Percentiles rank a stretch among this genome's conserved stretches.
Evolutionary conservation across 306 rosid species (phyloP).

Genomic region (Astragalus membranaceus): DNA sequence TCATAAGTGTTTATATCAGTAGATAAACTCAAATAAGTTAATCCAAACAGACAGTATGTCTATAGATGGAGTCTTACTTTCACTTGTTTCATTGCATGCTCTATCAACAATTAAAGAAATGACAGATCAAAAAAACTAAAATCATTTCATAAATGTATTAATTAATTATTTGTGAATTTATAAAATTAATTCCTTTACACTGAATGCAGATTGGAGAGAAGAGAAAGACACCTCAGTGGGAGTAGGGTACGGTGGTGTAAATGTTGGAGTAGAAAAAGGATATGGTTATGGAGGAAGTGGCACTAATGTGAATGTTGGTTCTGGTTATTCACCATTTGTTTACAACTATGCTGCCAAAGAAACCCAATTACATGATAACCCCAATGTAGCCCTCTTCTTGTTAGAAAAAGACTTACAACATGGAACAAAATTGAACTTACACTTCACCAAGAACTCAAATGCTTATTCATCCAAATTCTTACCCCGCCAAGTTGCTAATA

Average conservation of each 20-base stretch:
- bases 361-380: constrained; percentile 56
- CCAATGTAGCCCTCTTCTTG: constrained; percentile 62
- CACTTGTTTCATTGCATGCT: no score
- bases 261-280: constrained; percentile 31
- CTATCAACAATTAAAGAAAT: no score
- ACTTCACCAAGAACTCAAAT: constrained; percentile 38
- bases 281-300: constrained; percentile 20
- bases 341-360: neutral
- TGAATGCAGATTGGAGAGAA: constrained; percentile 28
- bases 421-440: constrained; percentile 43
- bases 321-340: neutral
- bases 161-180: no score
- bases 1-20: no score
- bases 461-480: constrained; percentile 26
- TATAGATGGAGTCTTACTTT: no score
- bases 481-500: constrained; percentile 37
- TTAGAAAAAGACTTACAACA: constrained; percentile 48
- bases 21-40: no score
- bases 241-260: constrained; percentile 50
- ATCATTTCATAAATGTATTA: no score
- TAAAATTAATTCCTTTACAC: no score
- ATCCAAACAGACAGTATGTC: no score
- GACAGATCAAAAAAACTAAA: no score
- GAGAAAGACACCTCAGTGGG: constrained; percentile 42
- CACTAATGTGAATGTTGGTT: constrained; percentile 43